Evolutionary conservation across 768 basidiomycete genomes (phyloP).

Genomic region (Kwoniella sp.): DNA sequence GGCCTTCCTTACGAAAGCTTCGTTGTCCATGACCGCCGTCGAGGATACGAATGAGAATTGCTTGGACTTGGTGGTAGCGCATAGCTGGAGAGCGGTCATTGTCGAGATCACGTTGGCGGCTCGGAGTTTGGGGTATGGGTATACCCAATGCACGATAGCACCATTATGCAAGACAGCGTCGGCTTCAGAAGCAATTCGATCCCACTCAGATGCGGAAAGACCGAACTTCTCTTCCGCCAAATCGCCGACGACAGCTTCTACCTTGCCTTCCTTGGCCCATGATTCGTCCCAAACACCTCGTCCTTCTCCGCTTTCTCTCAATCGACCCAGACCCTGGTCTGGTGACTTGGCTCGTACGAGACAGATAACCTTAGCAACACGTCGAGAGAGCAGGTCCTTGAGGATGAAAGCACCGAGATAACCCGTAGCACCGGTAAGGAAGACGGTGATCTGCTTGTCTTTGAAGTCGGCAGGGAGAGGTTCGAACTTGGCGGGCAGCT

Average conservation of each 20-base stretch:
- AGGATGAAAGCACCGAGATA: slow-evolving; percentile 94
- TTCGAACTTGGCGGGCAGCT: slow-evolving; percentile 66
- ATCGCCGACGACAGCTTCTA: slow-evolving; percentile 85
- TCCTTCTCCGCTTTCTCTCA: slow-evolving; percentile 72
- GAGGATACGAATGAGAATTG: slow-evolving; percentile 87
- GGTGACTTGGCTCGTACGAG: slow-evolving; percentile 75
- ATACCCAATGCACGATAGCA: slow-evolving; percentile 99
- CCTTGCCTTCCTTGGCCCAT: slow-evolving; percentile 69
- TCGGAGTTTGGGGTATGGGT: slow-evolving; percentile 91
- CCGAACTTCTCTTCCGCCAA: slow-evolving; percentile 76
- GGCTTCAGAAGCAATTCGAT: slow-evolving; percentile 66
- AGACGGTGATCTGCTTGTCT: slow-evolving; percentile 68
- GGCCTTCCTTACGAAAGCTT: slow-evolving; percentile 83
- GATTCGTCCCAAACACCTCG: slow-evolving; percentile 84
- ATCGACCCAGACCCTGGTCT: slow-evolving; percentile 67
- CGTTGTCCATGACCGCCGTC: slow-evolving; percentile 90
- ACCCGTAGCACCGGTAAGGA: slow-evolving; percentile 95
- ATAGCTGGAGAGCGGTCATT: slow-evolving; percentile 76
- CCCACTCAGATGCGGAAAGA: slow-evolving; percentile 67
- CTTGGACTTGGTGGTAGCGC: slow-evolving; percentile 67
- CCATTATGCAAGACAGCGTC: slow-evolving; percentile 93
- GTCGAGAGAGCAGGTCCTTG: slow-evolving; percentile 69
- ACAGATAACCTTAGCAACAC: slow-evolving; percentile 84
- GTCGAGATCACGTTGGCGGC: slow-evolving; percentile 91
- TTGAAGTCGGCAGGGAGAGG: slow-evolving; percentile 65